phyloP scores from a whole-genome alignment of 192 early-diverging fungal genomes.

The Backusella australiensis region DNA sequence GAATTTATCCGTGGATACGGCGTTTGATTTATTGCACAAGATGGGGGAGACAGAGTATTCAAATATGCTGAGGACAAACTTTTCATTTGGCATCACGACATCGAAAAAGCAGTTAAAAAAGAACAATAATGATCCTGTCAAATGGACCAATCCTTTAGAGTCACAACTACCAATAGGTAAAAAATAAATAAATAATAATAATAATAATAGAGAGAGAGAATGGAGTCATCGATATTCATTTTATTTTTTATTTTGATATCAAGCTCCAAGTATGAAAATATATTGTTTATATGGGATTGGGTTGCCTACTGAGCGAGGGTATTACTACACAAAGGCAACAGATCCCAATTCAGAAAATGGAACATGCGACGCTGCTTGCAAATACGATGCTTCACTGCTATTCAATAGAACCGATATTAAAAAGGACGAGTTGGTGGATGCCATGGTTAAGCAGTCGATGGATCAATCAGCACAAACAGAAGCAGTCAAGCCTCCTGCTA shows the following conservation, averaged over 20 bases:
- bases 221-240: conserved; percentile 35
- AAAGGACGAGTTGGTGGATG: neutral
- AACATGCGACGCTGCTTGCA: conserved; percentile 7
- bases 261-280: conserved; percentile 72
- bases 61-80: conserved; percentile 52
- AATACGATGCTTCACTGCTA: neutral
- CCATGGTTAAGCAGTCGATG: conserved; percentile 26
- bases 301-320: conserved; percentile 76
- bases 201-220: neutral
- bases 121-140: conserved; percentile 54
- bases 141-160: conserved; percentile 84
- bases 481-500: neutral
- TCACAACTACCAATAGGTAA: conserved; percentile 39
- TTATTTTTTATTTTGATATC: neutral
- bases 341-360: conserved; percentile 29
- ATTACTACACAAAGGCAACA: conserved; percentile 59
- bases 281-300: conserved; percentile 85
- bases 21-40: neutral
- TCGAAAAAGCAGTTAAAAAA: conserved; percentile 58
- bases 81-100: conserved; percentile 63
- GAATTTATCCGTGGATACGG: neutral
- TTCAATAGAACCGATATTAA: conserved; percentile 12
- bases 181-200: too few species aligned
- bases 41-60: conserved; percentile 30
- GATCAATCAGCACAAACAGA: neutral